Base-by-base conservation (phyloP, 805 yeast genomes). In the Cyberlindnera amylophila region DNA sequence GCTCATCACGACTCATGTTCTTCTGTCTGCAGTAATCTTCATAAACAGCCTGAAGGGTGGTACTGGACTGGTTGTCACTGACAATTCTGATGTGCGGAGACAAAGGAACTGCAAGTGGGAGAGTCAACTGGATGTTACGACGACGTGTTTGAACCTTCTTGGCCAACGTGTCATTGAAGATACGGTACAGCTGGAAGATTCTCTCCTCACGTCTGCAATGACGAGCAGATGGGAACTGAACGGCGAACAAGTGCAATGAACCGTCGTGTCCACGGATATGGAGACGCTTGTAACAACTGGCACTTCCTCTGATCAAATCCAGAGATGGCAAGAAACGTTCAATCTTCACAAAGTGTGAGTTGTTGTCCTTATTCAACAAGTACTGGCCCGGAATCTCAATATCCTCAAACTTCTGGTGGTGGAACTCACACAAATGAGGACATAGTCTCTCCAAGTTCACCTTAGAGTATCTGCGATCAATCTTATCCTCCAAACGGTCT, bases 381-480 rank as follows among this genome's bases (percentile, higher is more conserved):
- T 93, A 93, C 60, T 93, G 99, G 2, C 99, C 99, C 0, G 99
- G 99, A 45, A 93, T 81, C 62, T 93, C 99, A 45, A 93, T 87
- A 38, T 93, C 99, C 62, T 93, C 99, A 59, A 93, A 93, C 65
- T 89, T 91, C 62, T 93, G 98, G 62, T 93, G 96, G 65, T 93
- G 99, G 78, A 95, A 93, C 60, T 90, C 96, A 60, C 95, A 84
- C 62, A 93, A 71, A 54, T 91, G 98, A 13, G 98, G 96, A 56
- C 97, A 89, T 49, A 93, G 72, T 44, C 89, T 80, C 64, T 93
- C 99, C 49, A 93, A 65, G 53, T 89, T 85, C 38, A 89, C 85
- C 53, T 79, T 77, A 23, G 81, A 77, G 43, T 88, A 82, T 45
- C 95, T 75, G 50, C 96, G 74, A 61, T 93, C 98, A 46, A 93